These are phyloP conservation scores for Didymellaceae sp. DNA, from an alignment of 2,329 filamentous ascomycete species.

Conservation along the genomic window DNA sequence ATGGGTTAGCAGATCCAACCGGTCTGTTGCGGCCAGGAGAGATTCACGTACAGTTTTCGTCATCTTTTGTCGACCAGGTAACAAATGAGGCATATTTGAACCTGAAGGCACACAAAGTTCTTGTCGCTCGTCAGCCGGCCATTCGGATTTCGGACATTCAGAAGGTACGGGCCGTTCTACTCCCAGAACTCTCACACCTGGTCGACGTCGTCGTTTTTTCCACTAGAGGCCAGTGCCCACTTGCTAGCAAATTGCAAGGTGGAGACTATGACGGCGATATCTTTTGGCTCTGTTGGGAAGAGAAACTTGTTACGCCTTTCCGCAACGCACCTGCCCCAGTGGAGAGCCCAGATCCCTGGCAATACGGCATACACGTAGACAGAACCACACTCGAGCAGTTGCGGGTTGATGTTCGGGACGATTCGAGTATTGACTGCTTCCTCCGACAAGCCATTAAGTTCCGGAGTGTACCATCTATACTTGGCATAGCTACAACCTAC, in stretches of 20 bases:
- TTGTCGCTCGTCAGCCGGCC: slow-evolving; percentile 73
- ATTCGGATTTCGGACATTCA: slow-evolving; percentile 76
- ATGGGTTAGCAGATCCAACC: slow-evolving; percentile 73
- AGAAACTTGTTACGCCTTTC: slow-evolving; percentile 70
- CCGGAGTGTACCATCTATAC: slow-evolving; percentile 61
- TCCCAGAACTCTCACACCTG: slow-evolving; percentile 68
- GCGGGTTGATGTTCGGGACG: slow-evolving; percentile 23
- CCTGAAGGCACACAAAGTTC: slow-evolving; percentile 64
- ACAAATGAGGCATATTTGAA: slow-evolving; percentile 61
- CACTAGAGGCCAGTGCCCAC: slow-evolving; percentile 63
- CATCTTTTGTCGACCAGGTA: slow-evolving; percentile 61
- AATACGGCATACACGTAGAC: slow-evolving; percentile 60
- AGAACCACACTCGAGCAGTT: slow-evolving; percentile 57
- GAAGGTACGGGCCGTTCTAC: slow-evolving; percentile 59
- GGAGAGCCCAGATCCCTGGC: slow-evolving; percentile 53
- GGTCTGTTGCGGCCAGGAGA: slow-evolving; percentile 68
- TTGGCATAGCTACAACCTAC: slow-evolving; percentile 70
- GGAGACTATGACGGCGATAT: slow-evolving; percentile 83
- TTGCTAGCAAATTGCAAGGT: slow-evolving; percentile 75
- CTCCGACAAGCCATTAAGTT: slow-evolving; percentile 64
- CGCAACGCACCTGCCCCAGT: slow-evolving; percentile 62
- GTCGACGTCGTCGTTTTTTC: slow-evolving; percentile 84
- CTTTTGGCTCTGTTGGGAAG: slow-evolving; percentile 80
- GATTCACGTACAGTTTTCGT: slow-evolving; percentile 71
- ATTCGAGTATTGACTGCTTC: slow-evolving; percentile 53